phyloP scores from a whole-genome alignment of 495 filamentous ascomycete species.

The Neurospora sp. region DNA sequence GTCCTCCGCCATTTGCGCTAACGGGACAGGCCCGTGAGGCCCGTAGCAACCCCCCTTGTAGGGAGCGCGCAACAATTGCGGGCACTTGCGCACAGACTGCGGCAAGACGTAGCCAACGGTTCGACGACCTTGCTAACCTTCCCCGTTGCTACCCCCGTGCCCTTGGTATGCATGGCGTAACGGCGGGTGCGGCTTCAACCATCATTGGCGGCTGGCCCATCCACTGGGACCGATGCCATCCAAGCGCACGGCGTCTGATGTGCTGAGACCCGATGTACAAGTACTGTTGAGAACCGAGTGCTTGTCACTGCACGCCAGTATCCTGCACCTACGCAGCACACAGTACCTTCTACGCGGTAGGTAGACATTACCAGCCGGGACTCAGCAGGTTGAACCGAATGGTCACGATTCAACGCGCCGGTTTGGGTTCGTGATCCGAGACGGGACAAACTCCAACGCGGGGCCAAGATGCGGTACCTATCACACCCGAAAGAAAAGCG shows the following conservation, averaged over 20 bases:
- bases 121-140: background rate
- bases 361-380: slow-evolving; percentile 13
- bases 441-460: background rate
- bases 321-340: slow-evolving; percentile 3
- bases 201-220: background rate
- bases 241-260: background rate
- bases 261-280: background rate
- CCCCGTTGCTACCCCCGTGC: background rate
- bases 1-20: background rate
- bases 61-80: slow-evolving; percentile 8
- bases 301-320: background rate
- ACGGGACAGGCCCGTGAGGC: background rate
- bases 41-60: background rate
- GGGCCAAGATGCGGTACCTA: background rate
- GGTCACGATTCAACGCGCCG: background rate
- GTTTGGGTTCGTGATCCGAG: background rate
- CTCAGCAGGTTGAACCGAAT: slow-evolving; percentile 4
- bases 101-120: background rate
- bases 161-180: slow-evolving; percentile 3
- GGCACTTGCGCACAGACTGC: background rate
- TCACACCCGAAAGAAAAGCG: background rate
- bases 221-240: background rate
- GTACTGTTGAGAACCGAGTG: background rate
- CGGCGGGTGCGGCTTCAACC: slow-evolving; percentile 7
- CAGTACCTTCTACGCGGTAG: slow-evolving; percentile 18